phyloP scores from a whole-genome alignment of 495 filamentous ascomycete genomes.

The Chaetomium fimeti region DNA sequence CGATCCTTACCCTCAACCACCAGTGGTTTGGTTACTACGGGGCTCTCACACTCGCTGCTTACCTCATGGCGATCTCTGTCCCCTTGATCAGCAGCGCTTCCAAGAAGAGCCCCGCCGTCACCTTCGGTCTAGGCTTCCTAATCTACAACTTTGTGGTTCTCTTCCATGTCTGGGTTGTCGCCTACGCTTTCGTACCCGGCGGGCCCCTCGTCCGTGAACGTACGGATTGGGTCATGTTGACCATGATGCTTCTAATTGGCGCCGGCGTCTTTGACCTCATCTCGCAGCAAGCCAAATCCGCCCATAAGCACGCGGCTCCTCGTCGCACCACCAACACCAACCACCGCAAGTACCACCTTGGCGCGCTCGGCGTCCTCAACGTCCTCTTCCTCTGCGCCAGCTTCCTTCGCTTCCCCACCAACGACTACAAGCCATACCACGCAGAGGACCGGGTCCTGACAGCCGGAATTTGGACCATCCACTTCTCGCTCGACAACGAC shows the following conservation, averaged over 20 bases:
- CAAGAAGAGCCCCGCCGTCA: conserved; percentile 67
- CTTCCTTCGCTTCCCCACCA: conserved; percentile 90
- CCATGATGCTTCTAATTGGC: conserved; percentile 80
- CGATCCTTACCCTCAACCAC: conserved; percentile 70
- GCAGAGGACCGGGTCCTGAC: conserved; percentile 81
- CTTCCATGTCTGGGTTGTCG: conserved; percentile 97
- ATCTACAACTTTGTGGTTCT: conserved; percentile 88
- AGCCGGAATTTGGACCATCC: conserved; percentile 97
- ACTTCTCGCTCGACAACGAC: conserved; percentile 97
- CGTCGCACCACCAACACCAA: conserved; percentile 32
- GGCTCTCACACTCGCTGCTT: conserved; percentile 69
- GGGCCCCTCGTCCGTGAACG: conserved; percentile 90
- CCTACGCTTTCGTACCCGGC: conserved; percentile 98
- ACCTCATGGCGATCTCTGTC: conserved; percentile 76
- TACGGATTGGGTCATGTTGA: conserved; percentile 91
- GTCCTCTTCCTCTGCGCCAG: conserved; percentile 76
- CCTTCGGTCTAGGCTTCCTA: conserved; percentile 84
- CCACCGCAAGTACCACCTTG: conserved; percentile 52
- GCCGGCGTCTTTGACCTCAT: conserved; percentile 78
- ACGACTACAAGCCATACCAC: conserved; percentile 89
- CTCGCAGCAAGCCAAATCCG: conserved; percentile 36
- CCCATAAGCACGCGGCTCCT: conserved; percentile 17
- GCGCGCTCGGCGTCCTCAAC: conserved; percentile 62
- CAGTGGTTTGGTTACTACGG: conserved; percentile 94
- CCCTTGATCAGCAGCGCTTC: conserved; percentile 74